These are phyloP conservation scores for Colletotrichum ledebouriae DNA, from an alignment of 2,329 filamentous ascomycete genomes.

Conservation along the genomic window DNA sequence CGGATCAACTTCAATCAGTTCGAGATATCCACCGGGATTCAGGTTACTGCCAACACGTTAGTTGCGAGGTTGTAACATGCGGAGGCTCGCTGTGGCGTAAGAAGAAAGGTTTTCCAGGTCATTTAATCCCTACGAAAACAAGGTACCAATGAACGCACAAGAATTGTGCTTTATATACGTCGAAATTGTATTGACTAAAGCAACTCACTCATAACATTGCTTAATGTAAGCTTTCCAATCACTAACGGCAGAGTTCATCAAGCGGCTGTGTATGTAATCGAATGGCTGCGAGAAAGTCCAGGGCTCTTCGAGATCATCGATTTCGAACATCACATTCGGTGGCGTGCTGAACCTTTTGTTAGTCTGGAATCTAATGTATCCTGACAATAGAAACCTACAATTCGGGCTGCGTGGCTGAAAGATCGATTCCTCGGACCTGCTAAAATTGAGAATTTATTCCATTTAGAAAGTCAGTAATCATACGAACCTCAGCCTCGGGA, in stretches of 20 bases:
- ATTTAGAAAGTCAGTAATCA: slow-evolving; percentile 33
- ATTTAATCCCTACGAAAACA: background rate
- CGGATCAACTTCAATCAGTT: slow-evolving; percentile 58
- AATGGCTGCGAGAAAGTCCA: slow-evolving; percentile 56
- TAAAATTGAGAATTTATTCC: accelerated
- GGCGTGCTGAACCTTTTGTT: slow-evolving; percentile 50
- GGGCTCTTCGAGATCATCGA: slow-evolving; percentile 52
- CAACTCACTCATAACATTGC: slow-evolving; percentile 55
- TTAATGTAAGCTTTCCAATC: slow-evolving; percentile 66
- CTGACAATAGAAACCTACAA: slow-evolving; percentile 43
- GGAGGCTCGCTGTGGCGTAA: background rate
- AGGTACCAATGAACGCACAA: no score
- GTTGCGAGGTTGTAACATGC: no score
- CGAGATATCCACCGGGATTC: slow-evolving; percentile 59
- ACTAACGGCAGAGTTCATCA: slow-evolving; percentile 65
- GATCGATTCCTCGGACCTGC: slow-evolving; percentile 54
- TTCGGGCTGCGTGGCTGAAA: slow-evolving; percentile 55
- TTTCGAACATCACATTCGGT: slow-evolving; percentile 54
- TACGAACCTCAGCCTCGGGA: slow-evolving; percentile 46
- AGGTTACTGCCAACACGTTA: slow-evolving; percentile 44
- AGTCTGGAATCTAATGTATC: no score
- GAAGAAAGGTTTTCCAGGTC: no score
- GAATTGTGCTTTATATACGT: no score
- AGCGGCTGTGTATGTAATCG: slow-evolving; percentile 71
- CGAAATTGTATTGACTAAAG: slow-evolving; percentile 42